Evolutionary conservation across 768 basidiomycete species (phyloP).

Genomic region (Termitomyces sp.): DNA sequence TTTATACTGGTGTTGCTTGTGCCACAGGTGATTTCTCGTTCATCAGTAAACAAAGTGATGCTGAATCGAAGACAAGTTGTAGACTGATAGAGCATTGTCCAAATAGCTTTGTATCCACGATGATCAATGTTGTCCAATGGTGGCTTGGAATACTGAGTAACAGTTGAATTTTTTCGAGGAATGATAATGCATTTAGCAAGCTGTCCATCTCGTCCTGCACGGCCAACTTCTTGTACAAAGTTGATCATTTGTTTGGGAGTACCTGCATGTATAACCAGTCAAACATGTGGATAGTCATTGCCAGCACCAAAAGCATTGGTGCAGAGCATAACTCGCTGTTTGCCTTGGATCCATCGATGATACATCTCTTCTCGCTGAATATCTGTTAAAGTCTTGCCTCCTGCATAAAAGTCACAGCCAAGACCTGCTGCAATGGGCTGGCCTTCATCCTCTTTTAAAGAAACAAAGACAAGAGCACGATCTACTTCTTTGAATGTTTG

Average conservation of each 20-base stretch:
- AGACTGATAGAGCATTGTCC: no score
- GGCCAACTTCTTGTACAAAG: not conserved
- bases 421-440: not conserved
- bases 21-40: no score
- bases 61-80: no score
- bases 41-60: no score
- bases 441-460: not conserved
- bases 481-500: not conserved
- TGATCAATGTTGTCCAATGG: no score
- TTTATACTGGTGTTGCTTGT: no score
- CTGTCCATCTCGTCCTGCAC: not conserved
- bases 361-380: not conserved
- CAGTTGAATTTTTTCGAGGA: not conserved
- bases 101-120: no score
- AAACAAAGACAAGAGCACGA: not conserved
- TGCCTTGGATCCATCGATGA: not conserved
- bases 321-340: not conserved
- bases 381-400: not conserved
- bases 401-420: not conserved
- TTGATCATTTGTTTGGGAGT: not conserved
- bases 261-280: not conserved
- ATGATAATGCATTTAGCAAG: not conserved
- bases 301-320: conserved; percentile 1
- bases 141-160: no score
- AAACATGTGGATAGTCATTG: not conserved